Conservation (phyloP, 1,284 basidiomycete genomes). For the Tilletia caries region DNA sequence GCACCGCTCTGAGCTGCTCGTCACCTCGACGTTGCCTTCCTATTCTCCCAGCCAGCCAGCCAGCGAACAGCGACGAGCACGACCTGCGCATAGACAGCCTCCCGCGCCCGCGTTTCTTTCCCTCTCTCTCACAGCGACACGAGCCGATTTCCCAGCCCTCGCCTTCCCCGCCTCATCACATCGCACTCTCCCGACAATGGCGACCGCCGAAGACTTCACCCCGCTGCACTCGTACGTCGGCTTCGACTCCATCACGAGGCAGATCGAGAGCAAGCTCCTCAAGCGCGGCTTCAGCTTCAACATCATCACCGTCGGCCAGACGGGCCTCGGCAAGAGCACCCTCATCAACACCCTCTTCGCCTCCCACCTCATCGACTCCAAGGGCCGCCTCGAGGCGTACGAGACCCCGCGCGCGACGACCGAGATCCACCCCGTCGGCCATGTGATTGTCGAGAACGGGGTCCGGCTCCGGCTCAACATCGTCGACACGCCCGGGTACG, state of each 20-base stretch:
- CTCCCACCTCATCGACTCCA: slow-evolving; percentile 93
- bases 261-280: slow-evolving; percentile 98
- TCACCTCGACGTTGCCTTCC: too few species aligned
- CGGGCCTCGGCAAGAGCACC: slow-evolving; percentile 95
- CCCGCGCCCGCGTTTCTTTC: too few species aligned
- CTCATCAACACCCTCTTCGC: slow-evolving; percentile 99
- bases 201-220: slow-evolving; percentile 22
- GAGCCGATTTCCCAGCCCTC: too few species aligned
- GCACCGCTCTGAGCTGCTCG: too few species aligned
- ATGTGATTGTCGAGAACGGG: slow-evolving; percentile 89
- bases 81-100: too few species aligned
- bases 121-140: too few species aligned
- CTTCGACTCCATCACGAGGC: slow-evolving; percentile 72
- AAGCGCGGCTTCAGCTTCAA: slow-evolving; percentile 99
- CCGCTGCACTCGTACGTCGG: slow-evolving; percentile 53
- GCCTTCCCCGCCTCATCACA: too few species aligned
- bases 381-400: slow-evolving; percentile 83
- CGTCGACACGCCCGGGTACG: slow-evolving; percentile 97
- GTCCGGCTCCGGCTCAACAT: slow-evolving; percentile 94
- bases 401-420: slow-evolving; percentile 89
- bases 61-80: too few species aligned
- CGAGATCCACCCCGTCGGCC: slow-evolving; percentile 85
- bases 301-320: slow-evolving; percentile 69
- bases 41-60: too few species aligned
- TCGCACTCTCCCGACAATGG: not conserved